Evolutionary conservation across 2,329 filamentous ascomycete species (phyloP), one percentile per base, ranked within the genome.

Genomic region (Alternaria arborescens): DNA sequence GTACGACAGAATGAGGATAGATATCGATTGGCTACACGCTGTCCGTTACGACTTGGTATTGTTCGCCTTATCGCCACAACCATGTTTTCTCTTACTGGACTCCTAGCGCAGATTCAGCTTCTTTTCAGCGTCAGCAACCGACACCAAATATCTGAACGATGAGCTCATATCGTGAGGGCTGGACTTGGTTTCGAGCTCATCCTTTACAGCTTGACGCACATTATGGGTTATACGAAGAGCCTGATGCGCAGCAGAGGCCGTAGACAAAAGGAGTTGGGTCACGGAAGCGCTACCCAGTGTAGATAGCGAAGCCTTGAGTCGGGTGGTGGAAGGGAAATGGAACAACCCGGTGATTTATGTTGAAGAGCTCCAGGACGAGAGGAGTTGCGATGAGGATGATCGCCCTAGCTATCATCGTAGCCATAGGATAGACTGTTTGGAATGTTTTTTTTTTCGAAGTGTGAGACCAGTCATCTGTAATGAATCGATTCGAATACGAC

Each of bases 11-110:
- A 41, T 22, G 10, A 0, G 18, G 0, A 4, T 3, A 0, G 2
- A 3, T 22, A 40, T 40, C n/a, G 2, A 0, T 8, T 2, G 8
- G 10, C 4, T 10, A 6, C 0, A 3, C 18, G n/a, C 8, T 20
- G 38, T 40, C 2, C 8, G 0, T 18, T 0, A 0, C 0, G 3
- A 40, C n/a, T 3, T 1, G 0, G 1, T 5, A 8, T n/a, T 36
- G 4, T 7, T 14, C 5, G 14, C 14, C 14, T 10, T 36, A 7
- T n/a, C 32, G 14, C 5, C 6, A 8, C 1, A 36, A 36, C 4
- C 12, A 36, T 16, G 32, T 16, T 5, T 36, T 36, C 32, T 36
- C 14, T 14, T 36, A 5, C 14, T 14, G 5, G 32, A 14, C 4
- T 3, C 0, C 12, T 0, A 36, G 1, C 32, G 32, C 2, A 36